Evolutionary conservation across 1,284 basidiomycete species (phyloP).

Genomic region (Pterulicium gracile): DNA sequence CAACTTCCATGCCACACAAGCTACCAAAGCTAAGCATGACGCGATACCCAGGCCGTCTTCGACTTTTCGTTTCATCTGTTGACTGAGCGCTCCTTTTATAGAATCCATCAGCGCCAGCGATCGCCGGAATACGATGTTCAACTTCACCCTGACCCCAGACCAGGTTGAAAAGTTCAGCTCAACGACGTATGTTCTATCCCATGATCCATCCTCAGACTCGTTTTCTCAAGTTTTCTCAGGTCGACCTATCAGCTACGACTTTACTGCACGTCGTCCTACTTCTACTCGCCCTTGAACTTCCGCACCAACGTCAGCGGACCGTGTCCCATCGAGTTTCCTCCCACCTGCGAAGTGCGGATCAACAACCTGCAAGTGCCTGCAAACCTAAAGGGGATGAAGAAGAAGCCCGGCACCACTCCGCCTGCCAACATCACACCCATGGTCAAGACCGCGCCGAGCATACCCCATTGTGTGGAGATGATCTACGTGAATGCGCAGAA

Average conservation of each 20-base stretch:
- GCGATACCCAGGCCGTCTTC: background rate
- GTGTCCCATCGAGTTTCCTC: slow-evolving; percentile 84
- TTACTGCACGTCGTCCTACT: slow-evolving; percentile 88
- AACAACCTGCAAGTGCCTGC: slow-evolving; percentile 64
- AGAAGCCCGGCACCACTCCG: slow-evolving; percentile 92
- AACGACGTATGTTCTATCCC: slow-evolving; percentile 28
- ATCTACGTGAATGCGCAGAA: slow-evolving; percentile 87
- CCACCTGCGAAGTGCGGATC: slow-evolving; percentile 83
- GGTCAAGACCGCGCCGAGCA: slow-evolving; percentile 21
- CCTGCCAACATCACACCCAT: slow-evolving; percentile 74
- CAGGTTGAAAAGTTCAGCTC: slow-evolving; percentile 50
- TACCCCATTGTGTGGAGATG: slow-evolving; percentile 53
- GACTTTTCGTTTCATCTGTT: background rate
- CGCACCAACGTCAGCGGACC: slow-evolving; percentile 31
- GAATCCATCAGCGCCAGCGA: slow-evolving; percentile 70
- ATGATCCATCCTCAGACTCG: background rate
- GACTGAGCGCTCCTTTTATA: slow-evolving; percentile 19
- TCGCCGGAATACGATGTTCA: slow-evolving; percentile 50
- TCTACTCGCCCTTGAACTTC: slow-evolving; percentile 51
- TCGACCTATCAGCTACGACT: slow-evolving; percentile 74
- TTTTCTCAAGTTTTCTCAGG: slow-evolving; percentile 30
- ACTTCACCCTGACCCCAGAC: slow-evolving; percentile 54
- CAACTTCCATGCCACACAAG: background rate
- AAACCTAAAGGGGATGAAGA: slow-evolving; percentile 87
- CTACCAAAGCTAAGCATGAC: too few species aligned